Evolutionary conservation across 78 protist species (phyloP).

Genomic region (Isochrysis galbana): DNA sequence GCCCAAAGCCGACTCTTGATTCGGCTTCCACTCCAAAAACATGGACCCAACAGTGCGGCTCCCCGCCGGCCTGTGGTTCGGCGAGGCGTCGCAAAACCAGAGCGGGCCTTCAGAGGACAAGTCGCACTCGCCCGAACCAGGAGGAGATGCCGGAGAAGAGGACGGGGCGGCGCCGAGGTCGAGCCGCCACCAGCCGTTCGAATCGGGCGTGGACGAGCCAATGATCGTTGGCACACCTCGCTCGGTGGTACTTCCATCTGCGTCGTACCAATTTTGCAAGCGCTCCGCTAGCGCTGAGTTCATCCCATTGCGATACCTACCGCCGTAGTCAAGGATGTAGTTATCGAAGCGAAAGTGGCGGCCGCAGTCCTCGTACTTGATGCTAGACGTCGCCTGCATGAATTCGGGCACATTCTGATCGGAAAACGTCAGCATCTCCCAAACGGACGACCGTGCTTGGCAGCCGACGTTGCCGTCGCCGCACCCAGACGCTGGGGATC

Average conservation of each 20-base stretch:
- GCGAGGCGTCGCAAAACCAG: background rate
- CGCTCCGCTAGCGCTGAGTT: background rate
- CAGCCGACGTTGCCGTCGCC: background rate
- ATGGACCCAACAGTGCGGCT: background rate
- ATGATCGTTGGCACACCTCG: background rate
- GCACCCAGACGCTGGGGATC: too few relatives aligned
- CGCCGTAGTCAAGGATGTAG: conserved; percentile 10
- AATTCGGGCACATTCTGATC: conserved; percentile 1
- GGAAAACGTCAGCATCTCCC: background rate
- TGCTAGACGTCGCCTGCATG: background rate
- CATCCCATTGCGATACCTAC: background rate
- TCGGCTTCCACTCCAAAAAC: background rate
- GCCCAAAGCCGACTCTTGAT: background rate
- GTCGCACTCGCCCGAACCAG: too few relatives aligned
- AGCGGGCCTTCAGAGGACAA: background rate
- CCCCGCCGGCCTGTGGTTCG: too few relatives aligned
- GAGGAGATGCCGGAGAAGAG: too few relatives aligned
- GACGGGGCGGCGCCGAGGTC: too few relatives aligned
- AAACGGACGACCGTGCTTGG: background rate
- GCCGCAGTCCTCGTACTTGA: background rate
- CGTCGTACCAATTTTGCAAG: background rate
- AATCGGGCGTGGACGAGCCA: background rate
- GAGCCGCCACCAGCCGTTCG: conserved; percentile 8
- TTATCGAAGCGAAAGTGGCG: background rate
- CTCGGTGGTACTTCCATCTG: background rate